Evolutionary conservation across 129 eudicot genomes (phyloP).

Genomic region (Scalesia atractyloides): DNA sequence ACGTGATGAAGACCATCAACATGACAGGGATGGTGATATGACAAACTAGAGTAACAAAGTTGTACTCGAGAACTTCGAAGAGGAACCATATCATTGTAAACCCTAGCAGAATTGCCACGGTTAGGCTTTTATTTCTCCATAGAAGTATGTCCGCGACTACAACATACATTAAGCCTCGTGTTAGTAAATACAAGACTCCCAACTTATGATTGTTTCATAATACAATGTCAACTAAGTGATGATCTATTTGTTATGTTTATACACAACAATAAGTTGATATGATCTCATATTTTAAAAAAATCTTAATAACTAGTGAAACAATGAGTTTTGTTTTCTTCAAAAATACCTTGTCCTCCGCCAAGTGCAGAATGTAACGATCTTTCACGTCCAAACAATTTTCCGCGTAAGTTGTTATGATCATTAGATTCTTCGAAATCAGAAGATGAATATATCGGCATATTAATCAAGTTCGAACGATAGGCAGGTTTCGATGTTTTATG

Average conservation of each 20-base stretch:
- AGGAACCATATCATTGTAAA: slow-evolving; percentile 68
- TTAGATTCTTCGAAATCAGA: slow-evolving; percentile 59
- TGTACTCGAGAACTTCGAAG: slow-evolving; percentile 72
- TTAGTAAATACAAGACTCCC: background rate
- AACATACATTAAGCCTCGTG: slow-evolving; percentile 15
- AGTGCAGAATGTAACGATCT: slow-evolving; percentile 59
- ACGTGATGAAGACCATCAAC: slow-evolving; percentile 61
- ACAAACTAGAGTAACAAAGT: slow-evolving; percentile 66
- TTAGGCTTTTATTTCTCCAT: slow-evolving; percentile 75
- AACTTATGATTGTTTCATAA: background rate
- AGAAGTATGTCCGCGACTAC: slow-evolving; percentile 78
- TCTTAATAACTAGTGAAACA: too few species aligned
- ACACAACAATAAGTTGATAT: background rate
- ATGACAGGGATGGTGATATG: slow-evolving; percentile 55
- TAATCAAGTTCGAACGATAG: slow-evolving; percentile 4
- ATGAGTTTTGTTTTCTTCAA: background rate
- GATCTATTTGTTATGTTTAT: background rate
- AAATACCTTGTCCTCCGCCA: slow-evolving; percentile 77
- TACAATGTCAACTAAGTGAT: background rate
- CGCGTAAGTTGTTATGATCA: slow-evolving; percentile 26
- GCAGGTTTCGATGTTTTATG: background rate
- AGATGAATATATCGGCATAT: slow-evolving; percentile 70
- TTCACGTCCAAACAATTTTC: slow-evolving; percentile 52
- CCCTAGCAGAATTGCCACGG: slow-evolving; percentile 58
- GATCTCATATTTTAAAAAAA: too few species aligned